phyloP scores from a whole-genome alignment of 1,284 basidiomycete species.

The Cryptococcus sp. region DNA sequence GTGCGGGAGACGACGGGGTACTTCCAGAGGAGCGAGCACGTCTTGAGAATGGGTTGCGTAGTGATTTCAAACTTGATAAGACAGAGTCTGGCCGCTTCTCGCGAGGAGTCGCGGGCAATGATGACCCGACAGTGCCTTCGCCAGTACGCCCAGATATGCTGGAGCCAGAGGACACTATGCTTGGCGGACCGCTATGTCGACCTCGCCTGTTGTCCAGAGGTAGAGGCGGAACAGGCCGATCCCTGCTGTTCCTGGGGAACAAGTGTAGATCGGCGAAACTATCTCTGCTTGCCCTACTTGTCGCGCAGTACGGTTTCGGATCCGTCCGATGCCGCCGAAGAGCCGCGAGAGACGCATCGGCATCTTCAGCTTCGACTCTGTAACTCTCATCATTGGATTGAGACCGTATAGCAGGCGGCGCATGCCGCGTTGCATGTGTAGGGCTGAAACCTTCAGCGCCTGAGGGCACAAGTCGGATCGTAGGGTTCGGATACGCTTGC shows the following conservation, averaged over 20 bases:
- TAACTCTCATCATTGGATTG: slow-evolving; percentile 19
- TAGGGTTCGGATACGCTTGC: slow-evolving; percentile 9
- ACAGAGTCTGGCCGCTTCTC: slow-evolving; percentile 12
- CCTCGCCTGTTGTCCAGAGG: slow-evolving; percentile 15
- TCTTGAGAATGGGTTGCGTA: slow-evolving; percentile 17
- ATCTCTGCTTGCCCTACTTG: not conserved
- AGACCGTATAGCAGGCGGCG: slow-evolving; percentile 11
- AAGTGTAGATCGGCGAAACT: slow-evolving; percentile 3
- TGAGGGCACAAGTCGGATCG: slow-evolving; percentile 20
- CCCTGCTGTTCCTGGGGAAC: slow-evolving; percentile 10
- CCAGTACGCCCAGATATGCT: not conserved
- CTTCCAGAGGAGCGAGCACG: not conserved
- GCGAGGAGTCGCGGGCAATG: not conserved
- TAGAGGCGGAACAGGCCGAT: slow-evolving; percentile 23
- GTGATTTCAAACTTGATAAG: slow-evolving; percentile 13
- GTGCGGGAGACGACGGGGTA: slow-evolving; percentile 10
- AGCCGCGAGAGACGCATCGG: slow-evolving; percentile 3
- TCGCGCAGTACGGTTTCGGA: slow-evolving; percentile 9
- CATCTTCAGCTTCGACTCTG: not conserved
- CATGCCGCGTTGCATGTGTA: slow-evolving; percentile 1
- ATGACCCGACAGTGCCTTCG: slow-evolving; percentile 4
- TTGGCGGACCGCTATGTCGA: slow-evolving; percentile 5
- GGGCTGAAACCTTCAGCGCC: no score
- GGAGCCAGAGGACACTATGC: slow-evolving; percentile 5
- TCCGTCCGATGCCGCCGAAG: slow-evolving; percentile 24